Conservation (phyloP, 2,329 filamentous ascomycete genomes). For the Penicillium sp. region DNA sequence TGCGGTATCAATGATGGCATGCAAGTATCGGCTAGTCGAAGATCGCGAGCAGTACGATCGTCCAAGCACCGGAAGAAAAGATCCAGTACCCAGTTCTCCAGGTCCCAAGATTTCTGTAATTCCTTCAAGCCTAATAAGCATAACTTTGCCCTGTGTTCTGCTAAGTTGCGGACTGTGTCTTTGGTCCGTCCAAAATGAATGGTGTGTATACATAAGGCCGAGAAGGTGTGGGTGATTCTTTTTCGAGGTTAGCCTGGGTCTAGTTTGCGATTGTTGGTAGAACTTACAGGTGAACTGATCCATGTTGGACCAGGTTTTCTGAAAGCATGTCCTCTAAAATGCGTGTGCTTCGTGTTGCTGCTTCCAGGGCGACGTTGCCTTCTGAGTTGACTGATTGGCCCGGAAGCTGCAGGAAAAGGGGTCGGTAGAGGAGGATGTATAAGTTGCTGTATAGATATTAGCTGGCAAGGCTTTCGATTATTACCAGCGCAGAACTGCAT, state of each 20-base stretch:
- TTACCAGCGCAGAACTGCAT: not conserved
- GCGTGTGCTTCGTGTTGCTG: slow-evolving; percentile 46
- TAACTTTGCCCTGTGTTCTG: slow-evolving; percentile 50
- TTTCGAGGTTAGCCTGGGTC: not conserved
- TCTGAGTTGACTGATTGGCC: slow-evolving; percentile 30
- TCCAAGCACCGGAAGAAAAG: slow-evolving; percentile 51
- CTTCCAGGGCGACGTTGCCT: slow-evolving; percentile 45
- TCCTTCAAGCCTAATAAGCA: slow-evolving; percentile 50
- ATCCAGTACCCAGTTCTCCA: slow-evolving; percentile 51
- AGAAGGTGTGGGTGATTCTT: slow-evolving; percentile 50
- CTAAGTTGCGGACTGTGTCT: slow-evolving; percentile 44
- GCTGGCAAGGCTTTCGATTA: not conserved
- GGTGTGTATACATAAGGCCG: slow-evolving; percentile 50
- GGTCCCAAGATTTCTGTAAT: slow-evolving; percentile 50
- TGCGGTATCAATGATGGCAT: not conserved
- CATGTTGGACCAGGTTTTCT: slow-evolving; percentile 44
- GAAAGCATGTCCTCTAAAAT: slow-evolving; percentile 52
- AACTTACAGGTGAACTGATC: slow-evolving; percentile 45
- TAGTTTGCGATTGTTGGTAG: fast-evolving
- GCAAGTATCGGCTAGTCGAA: slow-evolving; percentile 28
- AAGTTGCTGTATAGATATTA: slow-evolving; percentile 36
- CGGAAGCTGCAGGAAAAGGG: slow-evolving; percentile 40
- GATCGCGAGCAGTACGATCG: slow-evolving; percentile 43
- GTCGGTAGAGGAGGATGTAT: slow-evolving; percentile 47
- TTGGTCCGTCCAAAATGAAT: slow-evolving; percentile 41